Percentiles rank a stretch among this genome's conserved stretches.
phyloP scores from a whole-genome alignment of 306 rosid genomes.

The Acacia melanoxylon region DNA sequence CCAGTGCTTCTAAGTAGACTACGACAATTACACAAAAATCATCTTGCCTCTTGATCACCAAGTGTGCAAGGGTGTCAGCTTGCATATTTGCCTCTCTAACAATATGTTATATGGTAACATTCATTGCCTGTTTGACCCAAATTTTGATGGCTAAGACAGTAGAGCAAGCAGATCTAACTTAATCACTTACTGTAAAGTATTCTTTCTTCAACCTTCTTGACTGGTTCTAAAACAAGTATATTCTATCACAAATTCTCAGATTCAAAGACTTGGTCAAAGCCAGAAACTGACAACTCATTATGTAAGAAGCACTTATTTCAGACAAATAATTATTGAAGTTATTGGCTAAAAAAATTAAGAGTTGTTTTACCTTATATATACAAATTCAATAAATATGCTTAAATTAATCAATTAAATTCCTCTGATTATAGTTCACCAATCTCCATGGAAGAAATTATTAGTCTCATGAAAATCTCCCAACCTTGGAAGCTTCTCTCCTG shows the following conservation, averaged over 20 bases:
- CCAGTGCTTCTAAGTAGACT: neutral
- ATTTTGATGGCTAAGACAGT: neutral
- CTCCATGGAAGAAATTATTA: neutral
- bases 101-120: neutral
- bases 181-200: neutral
- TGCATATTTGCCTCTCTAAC: neutral
- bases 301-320: neutral
- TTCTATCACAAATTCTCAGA: neutral
- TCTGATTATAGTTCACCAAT: neutral
- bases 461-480: neutral
- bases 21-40: neutral
- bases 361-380: neutral
- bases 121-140: neutral
- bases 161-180: neutral
- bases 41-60: neutral
- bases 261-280: neutral
- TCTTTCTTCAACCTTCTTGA: slow-evolving; percentile 25
- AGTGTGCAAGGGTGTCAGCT: neutral
- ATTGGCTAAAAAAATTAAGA: neutral
- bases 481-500: neutral
- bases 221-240: neutral
- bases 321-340: neutral
- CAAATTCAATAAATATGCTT: neutral
- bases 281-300: neutral
- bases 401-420: slow-evolving; percentile 22